Percentiles rank a stretch among this genome's conserved stretches.
These are phyloP conservation scores for Medicago arabica DNA, from an alignment of 306 rosid genomes.

Conservation along the genomic window DNA sequence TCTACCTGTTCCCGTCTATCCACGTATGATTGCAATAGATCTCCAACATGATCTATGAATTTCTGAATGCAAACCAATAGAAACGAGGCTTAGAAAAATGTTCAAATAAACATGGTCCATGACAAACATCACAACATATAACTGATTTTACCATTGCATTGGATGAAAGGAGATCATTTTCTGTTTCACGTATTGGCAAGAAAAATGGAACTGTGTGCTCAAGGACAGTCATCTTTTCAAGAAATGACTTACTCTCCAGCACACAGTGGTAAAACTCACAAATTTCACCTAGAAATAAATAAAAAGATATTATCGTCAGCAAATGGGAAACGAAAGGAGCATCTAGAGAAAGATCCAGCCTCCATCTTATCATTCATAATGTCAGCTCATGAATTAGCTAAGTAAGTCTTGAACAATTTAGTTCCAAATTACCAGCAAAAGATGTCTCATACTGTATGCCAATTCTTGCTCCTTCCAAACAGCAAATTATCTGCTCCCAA, in stretches of 20 bases:
- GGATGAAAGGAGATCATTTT: conserved; percentile 85
- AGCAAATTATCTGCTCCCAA: conserved; percentile 76
- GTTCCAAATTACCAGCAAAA: conserved; percentile 75
- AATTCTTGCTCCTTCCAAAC: conserved; percentile 94
- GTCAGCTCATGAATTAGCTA: conserved; percentile 6
- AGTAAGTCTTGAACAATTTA: conserved; percentile 38
- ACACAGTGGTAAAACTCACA: conserved; percentile 89
- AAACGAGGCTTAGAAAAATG: conserved; percentile 36
- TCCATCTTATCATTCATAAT: conserved; percentile 41
- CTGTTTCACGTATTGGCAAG: conserved; percentile 83
- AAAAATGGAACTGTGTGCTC: conserved; percentile 95
- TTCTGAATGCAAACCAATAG: conserved; percentile 65
- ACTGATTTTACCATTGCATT: conserved; percentile 81
- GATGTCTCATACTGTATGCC: conserved; percentile 90
- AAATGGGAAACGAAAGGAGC: conserved; percentile 26
- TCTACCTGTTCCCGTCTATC: conserved; percentile 97
- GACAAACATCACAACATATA: conserved; percentile 42
- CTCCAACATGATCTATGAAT: conserved; percentile 92
- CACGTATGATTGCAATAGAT: conserved; percentile 92
- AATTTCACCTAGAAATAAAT: conserved; percentile 70
- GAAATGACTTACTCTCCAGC: conserved; percentile 96
- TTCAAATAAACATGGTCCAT: conserved; percentile 40
- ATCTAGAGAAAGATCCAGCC: conserved; percentile 30
- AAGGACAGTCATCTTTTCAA: conserved; percentile 89
- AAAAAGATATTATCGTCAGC: conserved; percentile 29